phyloP scores from a whole-genome alignment of 345 rosid species.

The Eucalyptus marginata region DNA sequence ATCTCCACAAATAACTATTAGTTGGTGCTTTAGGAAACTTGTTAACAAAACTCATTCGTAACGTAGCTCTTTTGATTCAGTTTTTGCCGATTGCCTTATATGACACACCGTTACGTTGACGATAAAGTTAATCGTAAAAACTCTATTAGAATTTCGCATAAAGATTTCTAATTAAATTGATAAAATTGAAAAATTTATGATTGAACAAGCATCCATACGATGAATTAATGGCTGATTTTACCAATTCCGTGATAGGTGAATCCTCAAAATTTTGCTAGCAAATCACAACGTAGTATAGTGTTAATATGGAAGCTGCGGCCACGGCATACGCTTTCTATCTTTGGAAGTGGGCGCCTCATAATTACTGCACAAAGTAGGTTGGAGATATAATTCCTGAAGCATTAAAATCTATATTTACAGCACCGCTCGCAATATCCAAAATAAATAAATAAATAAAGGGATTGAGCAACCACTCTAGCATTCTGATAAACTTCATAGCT shows the following conservation, averaged over 20 bases:
- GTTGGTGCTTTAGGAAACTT: not conserved
- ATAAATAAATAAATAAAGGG: not conserved
- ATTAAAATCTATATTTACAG: not conserved
- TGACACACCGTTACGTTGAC: rapidly evolving
- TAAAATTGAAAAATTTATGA: rapidly evolving
- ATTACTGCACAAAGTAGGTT: not conserved
- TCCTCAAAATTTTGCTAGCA: not conserved
- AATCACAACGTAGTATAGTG: not conserved
- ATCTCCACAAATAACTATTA: not conserved
- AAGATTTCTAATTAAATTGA: rapidly evolving
- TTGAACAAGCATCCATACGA: rapidly evolving
- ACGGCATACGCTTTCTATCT: not conserved
- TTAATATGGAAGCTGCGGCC: not conserved
- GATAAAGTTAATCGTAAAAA: not conserved
- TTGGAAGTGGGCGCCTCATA: not conserved
- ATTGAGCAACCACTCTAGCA: not conserved
- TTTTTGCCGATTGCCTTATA: rapidly evolving
- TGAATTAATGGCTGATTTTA: not conserved
- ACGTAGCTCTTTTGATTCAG: rapidly evolving
- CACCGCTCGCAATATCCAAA: not conserved
- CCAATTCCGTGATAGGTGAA: not conserved
- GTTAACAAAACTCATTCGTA: not conserved
- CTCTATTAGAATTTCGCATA: not conserved
- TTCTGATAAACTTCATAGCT: not conserved
- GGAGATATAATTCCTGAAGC: not conserved